Evolutionary conservation across 139 green algal species (phyloP).

Genomic region (Chlamydomonas asymmetrica): DNA sequence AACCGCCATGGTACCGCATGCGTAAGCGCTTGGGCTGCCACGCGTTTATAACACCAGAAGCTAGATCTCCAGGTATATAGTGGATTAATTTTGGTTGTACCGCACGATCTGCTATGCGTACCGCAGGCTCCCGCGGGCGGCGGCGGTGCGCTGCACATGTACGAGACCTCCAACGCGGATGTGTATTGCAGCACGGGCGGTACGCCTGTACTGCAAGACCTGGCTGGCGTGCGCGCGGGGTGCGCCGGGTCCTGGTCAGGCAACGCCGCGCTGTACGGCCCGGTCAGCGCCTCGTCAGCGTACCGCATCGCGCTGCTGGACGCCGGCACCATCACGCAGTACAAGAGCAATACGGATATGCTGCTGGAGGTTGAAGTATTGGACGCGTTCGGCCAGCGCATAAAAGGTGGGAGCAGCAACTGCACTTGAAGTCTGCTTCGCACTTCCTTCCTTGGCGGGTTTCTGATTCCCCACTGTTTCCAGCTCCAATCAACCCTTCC

Average conservation of each 20-base stretch:
- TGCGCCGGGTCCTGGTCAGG: not conserved
- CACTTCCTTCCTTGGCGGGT: too few relatives aligned
- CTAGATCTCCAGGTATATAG: too few relatives aligned
- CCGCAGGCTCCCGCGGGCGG: slow-evolving; percentile 12
- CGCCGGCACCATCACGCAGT: too few relatives aligned
- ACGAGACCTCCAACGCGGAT: not conserved
- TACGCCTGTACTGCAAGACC: not conserved
- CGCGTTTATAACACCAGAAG: too few relatives aligned
- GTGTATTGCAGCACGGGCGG: not conserved
- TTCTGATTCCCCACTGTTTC: not conserved
- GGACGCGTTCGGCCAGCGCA: slow-evolving; percentile 20
- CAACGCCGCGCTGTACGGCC: slow-evolving; percentile 12
- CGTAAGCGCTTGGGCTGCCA: too few relatives aligned
- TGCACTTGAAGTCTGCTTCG: too few relatives aligned
- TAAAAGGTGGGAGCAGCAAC: slow-evolving; percentile 1
- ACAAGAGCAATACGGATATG: slow-evolving; percentile 10
- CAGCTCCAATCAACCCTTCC: not conserved
- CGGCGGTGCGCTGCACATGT: slow-evolving; percentile 3
- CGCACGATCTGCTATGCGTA: too few relatives aligned
- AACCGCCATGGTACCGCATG: too few relatives aligned
- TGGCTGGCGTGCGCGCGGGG: not conserved
- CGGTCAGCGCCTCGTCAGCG: slow-evolving; percentile 1
- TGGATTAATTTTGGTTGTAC: too few relatives aligned
- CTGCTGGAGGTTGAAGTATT: slow-evolving; percentile 3
- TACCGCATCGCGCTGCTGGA: too few relatives aligned